Conservation (phyloP, 2,329 filamentous ascomycete genomes). For the Ciborinia camelliae region DNA sequence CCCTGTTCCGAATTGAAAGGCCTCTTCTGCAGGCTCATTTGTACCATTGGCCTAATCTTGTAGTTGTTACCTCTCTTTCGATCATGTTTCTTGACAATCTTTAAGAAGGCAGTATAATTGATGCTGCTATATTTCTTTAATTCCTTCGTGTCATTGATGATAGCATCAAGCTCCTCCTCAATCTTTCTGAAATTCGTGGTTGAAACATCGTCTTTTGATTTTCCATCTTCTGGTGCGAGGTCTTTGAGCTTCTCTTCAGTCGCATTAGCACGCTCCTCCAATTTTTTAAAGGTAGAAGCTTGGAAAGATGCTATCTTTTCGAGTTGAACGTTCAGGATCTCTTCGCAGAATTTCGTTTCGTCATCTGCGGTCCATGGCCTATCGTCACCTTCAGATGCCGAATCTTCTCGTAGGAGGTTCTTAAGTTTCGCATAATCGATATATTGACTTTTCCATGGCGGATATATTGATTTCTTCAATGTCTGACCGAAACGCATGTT, state of each 20-base stretch:
- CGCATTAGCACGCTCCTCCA: constrained; percentile 53
- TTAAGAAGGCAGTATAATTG: constrained; percentile 97
- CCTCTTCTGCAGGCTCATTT: constrained; percentile 80
- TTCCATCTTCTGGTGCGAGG: constrained; percentile 62
- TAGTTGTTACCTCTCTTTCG: constrained; percentile 84
- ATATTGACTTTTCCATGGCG: constrained; percentile 89
- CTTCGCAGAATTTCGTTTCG: constrained; percentile 89
- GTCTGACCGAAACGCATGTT: constrained; percentile 93
- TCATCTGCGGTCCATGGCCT: constrained; percentile 87
- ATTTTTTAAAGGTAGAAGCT: constrained; percentile 63
- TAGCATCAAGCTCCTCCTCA: constrained; percentile 75
- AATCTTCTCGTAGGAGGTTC: constrained; percentile 76
- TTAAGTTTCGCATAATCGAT: constrained; percentile 96
- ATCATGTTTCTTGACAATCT: constrained; percentile 99
- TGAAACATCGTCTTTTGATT: constrained; percentile 47
- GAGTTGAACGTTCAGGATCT: constrained; percentile 89
- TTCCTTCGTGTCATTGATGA: constrained; percentile 88
- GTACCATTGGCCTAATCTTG: constrained; percentile 85
- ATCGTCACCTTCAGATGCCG: constrained; percentile 45
- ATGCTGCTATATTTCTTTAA: constrained; percentile 92
- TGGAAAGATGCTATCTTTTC: constrained; percentile 95
- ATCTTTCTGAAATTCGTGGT: constrained; percentile 63
- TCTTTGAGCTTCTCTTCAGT: constrained; percentile 73
- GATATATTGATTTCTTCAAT: constrained; percentile 73
- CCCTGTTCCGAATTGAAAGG: constrained; percentile 91